Conservation (phyloP, 1,284 basidiomycete genomes). For the Quambalaria eucalypti region DNA sequence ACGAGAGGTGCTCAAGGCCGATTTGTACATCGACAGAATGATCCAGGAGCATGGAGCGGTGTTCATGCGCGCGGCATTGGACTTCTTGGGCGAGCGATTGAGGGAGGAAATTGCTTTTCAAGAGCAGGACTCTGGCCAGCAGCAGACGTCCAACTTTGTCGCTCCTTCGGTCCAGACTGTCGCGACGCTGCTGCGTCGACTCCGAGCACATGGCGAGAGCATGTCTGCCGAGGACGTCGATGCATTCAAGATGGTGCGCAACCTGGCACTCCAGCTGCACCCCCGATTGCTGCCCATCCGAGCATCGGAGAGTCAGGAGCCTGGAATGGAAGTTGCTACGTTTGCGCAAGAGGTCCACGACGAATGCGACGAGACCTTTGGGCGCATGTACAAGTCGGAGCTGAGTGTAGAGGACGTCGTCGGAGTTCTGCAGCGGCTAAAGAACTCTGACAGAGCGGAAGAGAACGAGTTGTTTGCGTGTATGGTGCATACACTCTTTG, state of each 20-base stretch:
- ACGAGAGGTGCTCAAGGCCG: conserved; percentile 84
- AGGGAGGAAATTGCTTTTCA: conserved; percentile 42
- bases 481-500: conserved; percentile 97
- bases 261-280: conserved; percentile 86
- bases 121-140: conserved; percentile 19
- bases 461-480: conserved; percentile 96
- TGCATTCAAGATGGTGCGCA: conserved; percentile 83
- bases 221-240: conserved; percentile 64
- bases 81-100: conserved; percentile 41
- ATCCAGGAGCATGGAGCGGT: conserved; percentile 68
- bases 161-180: conserved; percentile 42
- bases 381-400: conserved; percentile 89
- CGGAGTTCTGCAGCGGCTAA: conserved; percentile 71
- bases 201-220: conserved; percentile 41
- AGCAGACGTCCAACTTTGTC: conserved; percentile 39
- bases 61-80: conserved; percentile 63
- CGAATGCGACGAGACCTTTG: conserved; percentile 53
- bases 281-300: conserved; percentile 78
- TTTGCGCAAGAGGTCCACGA: conserved; percentile 81
- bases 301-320: conserved; percentile 69
- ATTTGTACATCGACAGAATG: conserved; percentile 88
- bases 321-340: conserved; percentile 78
- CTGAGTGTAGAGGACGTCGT: conserved; percentile 92
- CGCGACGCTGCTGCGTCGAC: conserved; percentile 40
- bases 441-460: conserved; percentile 68